Evolutionary conservation across 441 rosid genomes (phyloP), one percentile per base, ranked within the genome.

Genomic region (Euphorbia corollata): DNA sequence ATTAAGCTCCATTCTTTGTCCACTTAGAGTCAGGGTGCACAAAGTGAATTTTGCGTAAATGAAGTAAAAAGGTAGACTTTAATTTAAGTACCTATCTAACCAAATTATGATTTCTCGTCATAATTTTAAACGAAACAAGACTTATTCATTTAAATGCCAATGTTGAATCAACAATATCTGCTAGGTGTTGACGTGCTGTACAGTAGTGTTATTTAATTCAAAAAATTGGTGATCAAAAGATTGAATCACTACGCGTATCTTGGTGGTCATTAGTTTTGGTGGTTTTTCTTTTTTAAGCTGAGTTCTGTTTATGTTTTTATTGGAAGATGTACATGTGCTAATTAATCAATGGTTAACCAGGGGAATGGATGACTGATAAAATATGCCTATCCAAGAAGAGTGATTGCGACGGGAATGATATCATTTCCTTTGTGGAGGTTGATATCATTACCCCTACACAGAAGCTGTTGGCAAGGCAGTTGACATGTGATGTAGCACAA

Each of bases 371-470:
- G 58, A 63, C 67, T 43, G 75, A 77, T 69, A 74, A 72, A 41
- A 45, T 66, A 61, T 72, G 79, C 30, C 70, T 60, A 68, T 71
- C 82, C 30, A 71, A 69, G 69, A 72, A 75, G 67, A 77, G 76
- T 70, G 78, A 74, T 61, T 69, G 75, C 63, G 68, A 71, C 62
- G 78, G 80, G 55, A 76, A 82, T 59, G 87, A 90, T 74, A 70
- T 20, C 58, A 86, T 95, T 74, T 90, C 97, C 76, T 90, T 95
- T 77, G 67, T 77, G n/a, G 78, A 87, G 71, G 90, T 85, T 75
- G 98, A 95, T 82, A 86, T 95, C 73, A 79, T 95, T 75, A 86
- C 97, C 73, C 98, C 99, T 30, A 81, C 89, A 48, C 96, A 87
- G 86, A 95, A 92, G 79, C 68, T 90, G 74, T 81, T 92, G 88